Conservation (phyloP, 2,329 filamentous ascomycete species). For the Beauveria brongniartii region DNA sequence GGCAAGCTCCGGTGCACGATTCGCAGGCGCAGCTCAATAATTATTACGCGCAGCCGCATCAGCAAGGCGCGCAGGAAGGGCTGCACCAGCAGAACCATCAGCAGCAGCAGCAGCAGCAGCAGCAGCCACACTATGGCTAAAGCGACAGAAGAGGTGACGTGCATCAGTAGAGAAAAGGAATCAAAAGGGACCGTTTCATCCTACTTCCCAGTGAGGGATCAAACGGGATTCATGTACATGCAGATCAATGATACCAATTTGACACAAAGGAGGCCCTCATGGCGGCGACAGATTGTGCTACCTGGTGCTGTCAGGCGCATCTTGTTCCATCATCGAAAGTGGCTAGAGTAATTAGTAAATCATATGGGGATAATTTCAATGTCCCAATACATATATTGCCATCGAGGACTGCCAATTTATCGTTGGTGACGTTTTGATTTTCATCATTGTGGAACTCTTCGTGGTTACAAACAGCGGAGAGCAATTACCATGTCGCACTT, state of each 20-base stretch:
- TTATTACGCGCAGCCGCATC: neutral
- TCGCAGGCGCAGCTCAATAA: neutral
- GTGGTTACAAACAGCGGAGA: no score
- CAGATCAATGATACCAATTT: neutral
- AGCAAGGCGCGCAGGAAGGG: neutral
- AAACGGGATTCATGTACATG: neutral
- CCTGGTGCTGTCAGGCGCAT: no score
- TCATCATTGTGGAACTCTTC: no score
- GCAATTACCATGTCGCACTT: no score
- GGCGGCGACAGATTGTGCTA: neutral
- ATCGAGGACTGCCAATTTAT: no score
- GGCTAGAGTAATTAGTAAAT: no score
- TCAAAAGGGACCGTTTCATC: neutral
- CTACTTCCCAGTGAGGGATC: neutral
- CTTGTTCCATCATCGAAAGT: no score
- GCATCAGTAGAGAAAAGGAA: neutral
- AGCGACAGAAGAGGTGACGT: neutral
- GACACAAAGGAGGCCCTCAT: neutral
- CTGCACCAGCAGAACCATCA: neutral
- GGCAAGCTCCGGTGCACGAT: neutral
- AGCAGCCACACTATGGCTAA: slow-evolving; percentile 5
- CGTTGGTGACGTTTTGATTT: no score
- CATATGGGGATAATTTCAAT: no score
- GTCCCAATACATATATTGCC: no score
- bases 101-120: neutral